Evolutionary conservation across 441 rosid genomes (phyloP), one percentile per base, ranked within the genome.

Genomic region (Euphorbia schlechtendalii): DNA sequence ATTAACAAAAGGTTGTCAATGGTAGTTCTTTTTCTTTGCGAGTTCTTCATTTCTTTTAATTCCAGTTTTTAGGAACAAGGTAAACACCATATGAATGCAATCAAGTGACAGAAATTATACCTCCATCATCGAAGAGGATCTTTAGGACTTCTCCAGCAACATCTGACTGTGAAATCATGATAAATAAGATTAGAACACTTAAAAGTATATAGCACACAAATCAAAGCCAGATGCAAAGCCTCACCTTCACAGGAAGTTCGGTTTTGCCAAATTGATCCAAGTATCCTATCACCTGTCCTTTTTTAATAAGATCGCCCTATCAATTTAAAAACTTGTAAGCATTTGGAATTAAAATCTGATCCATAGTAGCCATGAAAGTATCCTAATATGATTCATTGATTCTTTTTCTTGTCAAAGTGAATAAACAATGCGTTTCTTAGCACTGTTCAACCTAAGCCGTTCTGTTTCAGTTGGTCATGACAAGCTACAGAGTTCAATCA

Each of bases 211-310:
- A 17, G 2, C n/a, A 48, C 20, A 48, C 1, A 41, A 36, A 41
- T 3, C 14, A 41, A 41, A 41, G 45, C 45, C 3, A 48, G 21
- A 48, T 48, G 53, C 53, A 48, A 48, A 48, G 21, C 40, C 40
- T 36, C 40, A 36, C 40, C 9, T 71, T 90, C 59, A 94, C 89
- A 34, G 96, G 96, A 75, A 87, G 84, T 66, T 88, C 89, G 63
- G 77, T 83, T n/a, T n/a, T n/a, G 32, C 91, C 93, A 74, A 88
- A 76, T 75, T 85, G 96, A 78, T 86, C 84, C 74, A 93, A 5
- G 77, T 83, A 94, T 75, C 96, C 99, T 71, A 94, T 83, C 22
- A 86, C 83, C 67, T 94, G 97, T 45, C 96, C 97, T 80, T 90
- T 93, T 71, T 82, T 84, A 58, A 94, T 82, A 46, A 71, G 49